These are phyloP conservation scores for Effrenium voratum DNA, from an alignment of 73 alveolate species.

Conservation along the genomic window DNA sequence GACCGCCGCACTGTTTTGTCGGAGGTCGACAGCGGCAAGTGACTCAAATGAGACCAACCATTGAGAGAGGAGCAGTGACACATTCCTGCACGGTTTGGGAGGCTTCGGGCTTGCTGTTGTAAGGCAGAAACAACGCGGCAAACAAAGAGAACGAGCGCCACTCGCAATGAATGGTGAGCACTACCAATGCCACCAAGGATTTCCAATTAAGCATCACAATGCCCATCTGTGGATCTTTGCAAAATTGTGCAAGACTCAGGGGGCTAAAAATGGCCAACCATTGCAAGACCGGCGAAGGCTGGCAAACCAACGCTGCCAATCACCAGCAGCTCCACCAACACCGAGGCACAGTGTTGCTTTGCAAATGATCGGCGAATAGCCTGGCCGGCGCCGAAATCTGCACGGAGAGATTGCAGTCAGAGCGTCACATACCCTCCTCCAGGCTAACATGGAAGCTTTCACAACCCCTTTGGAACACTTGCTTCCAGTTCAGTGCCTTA, in stretches of 20 bases:
- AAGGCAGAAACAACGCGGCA: no score
- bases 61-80: no score
- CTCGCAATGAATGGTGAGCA: background rate
- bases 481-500: background rate
- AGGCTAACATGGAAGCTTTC: background rate
- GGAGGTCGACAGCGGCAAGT: no score
- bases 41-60: no score
- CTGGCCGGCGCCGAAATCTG: background rate
- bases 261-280: background rate
- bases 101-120: no score
- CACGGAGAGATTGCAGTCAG: no score
- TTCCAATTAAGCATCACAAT: background rate
- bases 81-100: no score
- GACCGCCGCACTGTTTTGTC: no score
- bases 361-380: conserved; percentile 65
- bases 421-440: background rate
- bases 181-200: background rate
- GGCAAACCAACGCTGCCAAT: background rate
- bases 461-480: background rate
- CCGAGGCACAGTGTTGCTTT: conserved; percentile 42
- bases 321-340: background rate
- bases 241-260: background rate
- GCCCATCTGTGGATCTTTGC: no score
- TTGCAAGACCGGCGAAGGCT: background rate
- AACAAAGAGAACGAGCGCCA: no score